Conservation (phyloP, 75 land plant species). For the Cupressus sempervirens region DNA sequence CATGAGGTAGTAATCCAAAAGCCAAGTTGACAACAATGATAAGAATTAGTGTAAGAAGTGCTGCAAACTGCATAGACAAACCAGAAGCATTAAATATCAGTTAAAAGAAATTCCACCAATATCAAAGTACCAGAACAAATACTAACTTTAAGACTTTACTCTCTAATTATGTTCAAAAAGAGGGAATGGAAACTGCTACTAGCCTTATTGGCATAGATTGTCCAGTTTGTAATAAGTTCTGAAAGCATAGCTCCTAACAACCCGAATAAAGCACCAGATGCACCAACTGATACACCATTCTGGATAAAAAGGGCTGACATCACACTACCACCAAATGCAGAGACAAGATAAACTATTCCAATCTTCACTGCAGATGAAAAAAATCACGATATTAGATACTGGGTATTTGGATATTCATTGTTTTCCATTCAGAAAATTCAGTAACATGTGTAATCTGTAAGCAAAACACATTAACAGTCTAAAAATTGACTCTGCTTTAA, state of each 20-base stretch:
- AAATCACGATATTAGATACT: background rate
- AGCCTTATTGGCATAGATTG: slow-evolving; percentile 83
- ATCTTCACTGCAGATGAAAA: slow-evolving; percentile 44
- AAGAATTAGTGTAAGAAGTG: slow-evolving; percentile 55
- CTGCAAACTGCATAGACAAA: slow-evolving; percentile 44
- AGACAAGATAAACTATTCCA: slow-evolving; percentile 66
- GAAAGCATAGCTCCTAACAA: slow-evolving; percentile 86
- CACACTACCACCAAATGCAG: slow-evolving; percentile 89
- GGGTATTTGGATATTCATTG: background rate
- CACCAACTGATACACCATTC: slow-evolving; percentile 84
- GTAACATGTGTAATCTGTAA: background rate
- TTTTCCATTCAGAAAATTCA: background rate
- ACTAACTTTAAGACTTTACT: background rate
- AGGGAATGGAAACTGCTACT: background rate
- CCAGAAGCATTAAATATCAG: background rate
- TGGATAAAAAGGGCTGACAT: slow-evolving; percentile 77
- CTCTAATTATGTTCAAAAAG: background rate
- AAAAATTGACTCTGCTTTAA: background rate
- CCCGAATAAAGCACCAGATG: slow-evolving; percentile 96
- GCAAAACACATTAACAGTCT: background rate
- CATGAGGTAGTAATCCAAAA: slow-evolving; percentile 79
- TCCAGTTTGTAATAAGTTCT: slow-evolving; percentile 92
- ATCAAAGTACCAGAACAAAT: background rate
- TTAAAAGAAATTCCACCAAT: background rate
- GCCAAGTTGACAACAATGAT: slow-evolving; percentile 73